Percentiles rank a stretch among this genome's conserved stretches.
Conservation (phyloP, 768 basidiomycete genomes). For the Lactarius evosmus region DNA sequence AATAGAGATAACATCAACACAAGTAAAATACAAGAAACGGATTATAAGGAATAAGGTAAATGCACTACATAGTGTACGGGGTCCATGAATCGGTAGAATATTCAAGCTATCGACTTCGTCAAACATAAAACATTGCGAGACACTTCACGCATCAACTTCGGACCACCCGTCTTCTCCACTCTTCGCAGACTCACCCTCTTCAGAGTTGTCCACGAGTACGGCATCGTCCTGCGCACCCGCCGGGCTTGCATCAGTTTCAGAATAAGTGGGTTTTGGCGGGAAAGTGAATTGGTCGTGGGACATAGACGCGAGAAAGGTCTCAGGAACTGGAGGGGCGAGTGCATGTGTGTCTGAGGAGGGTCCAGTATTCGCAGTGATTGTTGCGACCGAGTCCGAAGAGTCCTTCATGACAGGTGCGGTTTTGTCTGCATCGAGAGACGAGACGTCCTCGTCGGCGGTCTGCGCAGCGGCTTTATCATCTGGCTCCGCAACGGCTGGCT, state of each 20-base stretch:
- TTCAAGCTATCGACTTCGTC: background rate
- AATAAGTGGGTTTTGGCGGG: constrained; percentile 8
- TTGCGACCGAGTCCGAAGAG: constrained; percentile 6
- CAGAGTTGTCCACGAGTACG: constrained; percentile 12
- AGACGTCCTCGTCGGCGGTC: background rate
- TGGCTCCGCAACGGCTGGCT: background rate
- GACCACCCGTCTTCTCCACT: constrained; percentile 19
- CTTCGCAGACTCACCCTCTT: constrained; percentile 14
- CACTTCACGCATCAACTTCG: constrained; percentile 11
- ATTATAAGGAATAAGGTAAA: background rate
- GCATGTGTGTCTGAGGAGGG: background rate
- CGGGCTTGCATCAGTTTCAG: background rate
- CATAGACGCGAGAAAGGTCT: constrained; percentile 15
- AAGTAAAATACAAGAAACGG: background rate
- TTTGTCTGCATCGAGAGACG: background rate
- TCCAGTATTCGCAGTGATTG: background rate
- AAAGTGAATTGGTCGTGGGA: constrained; percentile 20
- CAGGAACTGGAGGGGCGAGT: background rate
- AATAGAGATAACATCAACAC: background rate
- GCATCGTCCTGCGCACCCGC: constrained; percentile 4
- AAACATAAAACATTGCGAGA: background rate
- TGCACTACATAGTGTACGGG: background rate
- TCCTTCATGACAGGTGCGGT: background rate
- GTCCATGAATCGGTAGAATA: background rate
- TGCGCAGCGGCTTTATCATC: too few relatives aligned